phyloP scores from a whole-genome alignment of 768 basidiomycete genomes.

The Termitomyces sp. region DNA sequence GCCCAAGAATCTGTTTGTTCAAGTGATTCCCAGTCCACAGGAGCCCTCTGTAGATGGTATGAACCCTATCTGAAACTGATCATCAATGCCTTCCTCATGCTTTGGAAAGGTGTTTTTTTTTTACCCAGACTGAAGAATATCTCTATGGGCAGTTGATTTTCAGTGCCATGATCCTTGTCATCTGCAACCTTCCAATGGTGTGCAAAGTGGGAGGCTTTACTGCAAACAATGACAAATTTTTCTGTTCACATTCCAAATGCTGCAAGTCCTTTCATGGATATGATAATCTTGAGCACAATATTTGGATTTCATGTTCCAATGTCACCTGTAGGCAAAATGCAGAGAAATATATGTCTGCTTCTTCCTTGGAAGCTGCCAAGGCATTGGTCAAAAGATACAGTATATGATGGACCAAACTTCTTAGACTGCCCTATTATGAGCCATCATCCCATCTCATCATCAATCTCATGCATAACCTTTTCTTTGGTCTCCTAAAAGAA shows the following conservation, averaged over 20 bases:
- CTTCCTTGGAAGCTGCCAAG: conserved; percentile 7
- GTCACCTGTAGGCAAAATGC: conserved; percentile 1
- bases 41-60: conserved; percentile 19
- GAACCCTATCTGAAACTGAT: conserved; percentile 12
- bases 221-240: background rate
- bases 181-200: conserved; percentile 24
- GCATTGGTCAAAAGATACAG: conserved; percentile 6
- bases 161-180: conserved; percentile 12
- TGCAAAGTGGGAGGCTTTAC: conserved; percentile 22
- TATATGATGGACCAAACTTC: background rate
- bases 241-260: conserved; percentile 7
- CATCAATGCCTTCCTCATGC: conserved; percentile 15
- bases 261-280: background rate
- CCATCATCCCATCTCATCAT: too few species aligned
- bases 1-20: conserved; percentile 27
- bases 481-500: conserved; percentile 16
- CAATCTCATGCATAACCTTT: conserved; percentile 22
- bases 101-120: conserved; percentile 13
- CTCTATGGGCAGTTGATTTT: conserved; percentile 3
- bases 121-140: too few species aligned
- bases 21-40: conserved; percentile 26
- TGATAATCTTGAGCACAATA: conserved; percentile 4
- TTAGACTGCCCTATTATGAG: background rate
- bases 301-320: conserved; percentile 13
- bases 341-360: conserved; percentile 12